phyloP scores from a whole-genome alignment of 805 yeast genomes.

The Wickerhamomyces rabaulensis region DNA sequence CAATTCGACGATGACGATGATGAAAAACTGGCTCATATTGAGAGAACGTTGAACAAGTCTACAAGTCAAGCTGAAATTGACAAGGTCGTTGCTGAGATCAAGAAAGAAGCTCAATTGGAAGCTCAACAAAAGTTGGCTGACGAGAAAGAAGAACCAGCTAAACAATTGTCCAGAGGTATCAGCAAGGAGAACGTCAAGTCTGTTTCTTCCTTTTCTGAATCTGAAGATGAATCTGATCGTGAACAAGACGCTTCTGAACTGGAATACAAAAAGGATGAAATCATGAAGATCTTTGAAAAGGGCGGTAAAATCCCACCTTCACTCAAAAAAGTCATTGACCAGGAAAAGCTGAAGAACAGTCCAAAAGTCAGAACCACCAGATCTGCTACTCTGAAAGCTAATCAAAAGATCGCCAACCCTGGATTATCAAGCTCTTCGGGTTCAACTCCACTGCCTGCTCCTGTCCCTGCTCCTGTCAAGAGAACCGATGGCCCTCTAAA shows the following conservation, averaged over 20 bases:
- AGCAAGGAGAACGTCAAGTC: constrained; percentile 7
- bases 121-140: neutral
- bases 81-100: neutral
- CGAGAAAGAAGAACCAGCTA: neutral
- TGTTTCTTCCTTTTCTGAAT: constrained; percentile 12
- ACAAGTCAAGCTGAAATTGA: neutral
- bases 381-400: constrained; percentile 10
- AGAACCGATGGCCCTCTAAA: neutral
- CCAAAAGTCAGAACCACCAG: constrained; percentile 3
- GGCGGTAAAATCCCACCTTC: constrained; percentile 15
- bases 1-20: constrained; percentile 3
- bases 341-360: neutral
- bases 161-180: neutral
- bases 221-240: constrained; percentile 19
- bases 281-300: constrained; percentile 10
- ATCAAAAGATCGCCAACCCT: neutral
- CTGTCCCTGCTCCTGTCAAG: neutral
- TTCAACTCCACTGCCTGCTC: neutral
- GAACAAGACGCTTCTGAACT: constrained; percentile 14
- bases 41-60: neutral
- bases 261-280: constrained; percentile 16
- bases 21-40: neutral
- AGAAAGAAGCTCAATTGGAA: neutral
- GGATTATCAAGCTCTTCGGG: neutral
- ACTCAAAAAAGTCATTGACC: constrained; percentile 4